A percentile compares a stretch with the other conserved stretches of the same genome.
Evolutionary conservation across 768 basidiomycete species (phyloP).

Genomic region (Mycena polygramma): DNA sequence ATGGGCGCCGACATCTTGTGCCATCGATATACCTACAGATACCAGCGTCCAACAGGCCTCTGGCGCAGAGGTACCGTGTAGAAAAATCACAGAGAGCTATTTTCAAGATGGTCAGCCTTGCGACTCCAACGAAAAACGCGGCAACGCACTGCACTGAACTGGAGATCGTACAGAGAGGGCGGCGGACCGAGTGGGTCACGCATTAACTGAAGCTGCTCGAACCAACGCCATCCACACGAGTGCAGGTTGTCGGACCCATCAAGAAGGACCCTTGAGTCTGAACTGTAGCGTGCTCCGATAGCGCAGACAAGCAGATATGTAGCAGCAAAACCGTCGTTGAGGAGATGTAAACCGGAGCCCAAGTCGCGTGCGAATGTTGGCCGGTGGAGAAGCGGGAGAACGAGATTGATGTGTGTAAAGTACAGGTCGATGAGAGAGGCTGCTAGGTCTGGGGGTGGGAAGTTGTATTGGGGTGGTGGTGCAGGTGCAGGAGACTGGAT

Average conservation of each 20-base stretch:
- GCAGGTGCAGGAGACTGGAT: conserved; percentile 28
- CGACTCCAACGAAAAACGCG: neutral
- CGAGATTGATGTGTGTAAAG: conserved; percentile 68
- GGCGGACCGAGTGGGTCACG: conserved; percentile 70
- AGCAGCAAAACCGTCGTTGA: conserved; percentile 60
- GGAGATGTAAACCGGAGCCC: conserved; percentile 61
- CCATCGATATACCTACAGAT: conserved; percentile 76
- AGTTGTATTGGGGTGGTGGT: conserved; percentile 50
- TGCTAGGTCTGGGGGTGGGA: conserved; percentile 69
- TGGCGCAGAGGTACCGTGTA: conserved; percentile 61
- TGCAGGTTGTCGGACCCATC: conserved; percentile 57
- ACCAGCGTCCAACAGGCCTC: conserved; percentile 74
- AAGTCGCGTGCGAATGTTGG: conserved; percentile 73
- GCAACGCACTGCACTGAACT: conserved; percentile 71
- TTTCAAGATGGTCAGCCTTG: neutral
- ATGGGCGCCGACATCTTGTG: conserved; percentile 85
- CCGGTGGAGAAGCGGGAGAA: conserved; percentile 79
- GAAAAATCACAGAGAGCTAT: conserved; percentile 64
- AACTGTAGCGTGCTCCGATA: conserved; percentile 68
- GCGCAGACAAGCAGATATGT: conserved; percentile 70
- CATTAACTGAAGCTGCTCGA: conserved; percentile 73
- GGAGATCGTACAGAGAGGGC: conserved; percentile 79
- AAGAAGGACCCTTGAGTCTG: conserved; percentile 72
- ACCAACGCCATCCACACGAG: conserved; percentile 75
- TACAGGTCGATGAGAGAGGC: conserved; percentile 71